Base-by-base conservation (phyloP, 208 protist species). In the Novymonas esmeraldas region DNA sequence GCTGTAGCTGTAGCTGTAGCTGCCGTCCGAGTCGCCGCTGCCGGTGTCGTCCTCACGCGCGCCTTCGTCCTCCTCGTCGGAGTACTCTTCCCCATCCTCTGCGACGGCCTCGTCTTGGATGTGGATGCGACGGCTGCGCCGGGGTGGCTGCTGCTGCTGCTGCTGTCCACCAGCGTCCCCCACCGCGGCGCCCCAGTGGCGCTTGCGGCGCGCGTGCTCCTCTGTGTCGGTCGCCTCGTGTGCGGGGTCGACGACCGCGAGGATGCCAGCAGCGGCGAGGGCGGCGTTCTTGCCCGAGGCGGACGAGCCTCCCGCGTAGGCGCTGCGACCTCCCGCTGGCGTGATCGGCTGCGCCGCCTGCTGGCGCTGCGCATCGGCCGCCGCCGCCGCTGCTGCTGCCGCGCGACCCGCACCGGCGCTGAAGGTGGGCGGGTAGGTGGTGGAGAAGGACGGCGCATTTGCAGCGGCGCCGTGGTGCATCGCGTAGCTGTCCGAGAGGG, bases 401-500 rank as follows among this genome's bases (percentile, higher is more conserved):
- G 2, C 20, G 18, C 31, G 4, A 28, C 20, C 11, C 34, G 54
- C 9, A 13, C 54, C 29, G 7, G 69, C 20, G 33, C 29, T 55
- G 42, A 28, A 16, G 56, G 13, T 48, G 3, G 51, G 3, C 6
- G 66, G 29, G 56, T 69, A 36, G 39, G 54, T 44, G 26, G 54
- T 5, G 44, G 45, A 66, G 59, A 67, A 73, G 24, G 68, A 73
- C 42, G 68, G 68, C 34, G 68, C 68, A 36, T 73, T 73, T 22
- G 46, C 59, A 2, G 57, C 51, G 14, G 62, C 22, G 28, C 62
- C 51, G 9, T 63, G 62, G 55, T 38, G 39, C 46, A 70, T 64
- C 9, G 70, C 54, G 41, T 76, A 64, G 44, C 61, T 67, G 54
- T 69, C 54, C 2, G 70, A 67, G 56, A 69, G 42, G 38, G 69